phyloP scores from a whole-genome alignment of 2,329 filamentous ascomycete genomes.

The Neonectria hederae region DNA sequence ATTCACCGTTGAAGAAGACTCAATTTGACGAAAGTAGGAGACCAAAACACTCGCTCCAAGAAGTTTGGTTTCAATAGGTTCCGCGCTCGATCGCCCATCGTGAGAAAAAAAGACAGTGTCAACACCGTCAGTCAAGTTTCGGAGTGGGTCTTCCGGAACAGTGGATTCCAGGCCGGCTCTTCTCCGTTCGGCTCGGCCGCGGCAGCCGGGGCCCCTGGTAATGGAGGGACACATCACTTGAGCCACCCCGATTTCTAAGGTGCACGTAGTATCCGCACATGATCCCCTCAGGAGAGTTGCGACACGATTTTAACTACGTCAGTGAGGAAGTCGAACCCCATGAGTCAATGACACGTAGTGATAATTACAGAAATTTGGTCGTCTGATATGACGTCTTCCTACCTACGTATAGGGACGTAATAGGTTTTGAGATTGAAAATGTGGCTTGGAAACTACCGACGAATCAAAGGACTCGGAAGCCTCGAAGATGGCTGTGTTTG shows the following conservation, averaged over 20 bases:
- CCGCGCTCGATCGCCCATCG: not conserved
- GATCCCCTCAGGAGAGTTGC: not conserved
- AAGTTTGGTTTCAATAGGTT: too few relatives aligned
- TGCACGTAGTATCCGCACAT: not conserved
- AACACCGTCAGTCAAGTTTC: not conserved
- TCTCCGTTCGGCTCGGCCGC: constrained; percentile 1
- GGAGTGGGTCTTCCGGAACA: not conserved
- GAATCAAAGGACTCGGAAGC: not conserved
- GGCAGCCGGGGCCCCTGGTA: not conserved
- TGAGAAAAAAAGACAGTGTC: not conserved
- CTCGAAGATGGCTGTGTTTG: not conserved
- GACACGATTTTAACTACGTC: not conserved
- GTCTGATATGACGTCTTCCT: not conserved
- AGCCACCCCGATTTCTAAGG: not conserved
- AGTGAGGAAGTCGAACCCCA: not conserved
- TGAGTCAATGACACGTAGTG: not conserved
- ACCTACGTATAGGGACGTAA: not conserved
- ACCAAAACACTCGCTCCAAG: not conserved
- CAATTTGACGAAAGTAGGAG: not conserved
- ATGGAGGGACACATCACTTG: not conserved
- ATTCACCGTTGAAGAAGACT: not conserved
- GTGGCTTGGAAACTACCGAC: not conserved
- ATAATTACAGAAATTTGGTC: not conserved
- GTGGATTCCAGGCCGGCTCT: not conserved
- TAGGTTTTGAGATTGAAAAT: not conserved